Base-by-base conservation (phyloP, 2,329 filamentous ascomycete species). In the Epichloe bromicola region DNA sequence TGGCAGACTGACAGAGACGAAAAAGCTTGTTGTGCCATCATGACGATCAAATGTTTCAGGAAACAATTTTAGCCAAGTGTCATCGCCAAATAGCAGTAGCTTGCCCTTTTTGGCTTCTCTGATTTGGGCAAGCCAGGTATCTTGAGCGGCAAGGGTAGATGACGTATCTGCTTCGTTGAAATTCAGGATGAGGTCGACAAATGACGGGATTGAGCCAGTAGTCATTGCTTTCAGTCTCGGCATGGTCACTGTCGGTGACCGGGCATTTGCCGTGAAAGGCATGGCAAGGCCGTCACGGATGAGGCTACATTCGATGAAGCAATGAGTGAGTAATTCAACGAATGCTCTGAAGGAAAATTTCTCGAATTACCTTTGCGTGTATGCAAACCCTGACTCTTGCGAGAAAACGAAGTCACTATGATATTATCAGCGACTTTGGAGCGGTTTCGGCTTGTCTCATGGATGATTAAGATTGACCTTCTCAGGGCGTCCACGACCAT, bases 221-320 rank as follows among this genome's bases (percentile, higher is more conserved):
- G 93, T 98, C 56, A 98, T 89, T 46, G 93, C 89, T 70, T 98
- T 98, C 61, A 98, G 83, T 55, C 91, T 83, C 41, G 93, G 93
- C 93, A 98, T 97, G 17, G 93, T 98, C 55, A 98, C 91, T 7
- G 93, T 98, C 2, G 93, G 93, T 48, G 94, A 89, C n/a, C 88
- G 86, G 17, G 93, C 93, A 75, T 95, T 86, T 36, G 91, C 91
- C 34, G 93, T 98, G 65, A 95, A 98, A 3, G 93, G 93, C 38
- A 97, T 74, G 6, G 93, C 94, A 53, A 78, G 77, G 53, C 91
- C 91, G 67, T 82, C 75, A 61, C 84, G 80, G 63, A 97, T 95
- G 57, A 97, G 75, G 59, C 88, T 95, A 62, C n/a, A 23, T 14
- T 7, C 40, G 53, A 26, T 60, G 58, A 45, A 53, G 26, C 41